Percentiles rank a stretch among this genome's conserved stretches.
Evolutionary conservation across 2,329 filamentous ascomycete genomes (phyloP).

Genomic region (Lasiodiplodia theobromae): DNA sequence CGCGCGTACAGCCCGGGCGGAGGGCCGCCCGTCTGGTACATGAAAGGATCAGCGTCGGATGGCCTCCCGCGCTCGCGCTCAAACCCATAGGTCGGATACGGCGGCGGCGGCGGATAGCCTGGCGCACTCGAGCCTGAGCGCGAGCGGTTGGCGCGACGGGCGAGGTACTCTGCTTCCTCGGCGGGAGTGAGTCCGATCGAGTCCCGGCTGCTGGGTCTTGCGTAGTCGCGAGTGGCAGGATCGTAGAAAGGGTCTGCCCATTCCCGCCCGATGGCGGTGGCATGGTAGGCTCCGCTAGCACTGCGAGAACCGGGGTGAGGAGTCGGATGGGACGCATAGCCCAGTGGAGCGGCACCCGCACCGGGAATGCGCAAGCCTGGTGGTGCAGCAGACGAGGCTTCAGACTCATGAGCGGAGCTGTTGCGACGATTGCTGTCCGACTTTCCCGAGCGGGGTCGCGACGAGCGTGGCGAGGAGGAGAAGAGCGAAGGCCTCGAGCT

Average conservation of each 20-base stretch:
- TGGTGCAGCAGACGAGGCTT: constrained; percentile 35
- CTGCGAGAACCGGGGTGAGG: constrained; percentile 55
- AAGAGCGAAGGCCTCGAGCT: constrained; percentile 41
- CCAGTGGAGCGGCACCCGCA: constrained; percentile 52
- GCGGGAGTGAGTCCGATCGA: constrained; percentile 44
- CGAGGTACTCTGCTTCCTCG: constrained; percentile 36
- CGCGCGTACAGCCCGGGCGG: constrained; percentile 37
- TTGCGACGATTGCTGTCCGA: constrained; percentile 39
- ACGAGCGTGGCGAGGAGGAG: constrained; percentile 31
- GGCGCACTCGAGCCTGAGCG: constrained; percentile 29
- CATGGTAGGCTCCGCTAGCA: constrained; percentile 31
- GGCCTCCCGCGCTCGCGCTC: constrained; percentile 32
- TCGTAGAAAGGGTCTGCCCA: constrained; percentile 7
- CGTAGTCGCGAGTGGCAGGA: constrained; percentile 31
- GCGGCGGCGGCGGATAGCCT: constrained; percentile 29
- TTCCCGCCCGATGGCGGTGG: neutral
- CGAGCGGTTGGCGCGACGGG: constrained; percentile 38
- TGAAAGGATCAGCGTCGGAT: constrained; percentile 32
- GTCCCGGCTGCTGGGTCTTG: constrained; percentile 41
- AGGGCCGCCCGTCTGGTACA: constrained; percentile 37
- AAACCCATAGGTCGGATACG: constrained; percentile 36
- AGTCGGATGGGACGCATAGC: constrained; percentile 36
- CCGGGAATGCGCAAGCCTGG: constrained; percentile 58
- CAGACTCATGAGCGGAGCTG: constrained; percentile 34
- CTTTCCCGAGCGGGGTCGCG: constrained; percentile 40